phyloP scores from a whole-genome alignment of 305 asterid species.

The Solanum aculeatissimum region DNA sequence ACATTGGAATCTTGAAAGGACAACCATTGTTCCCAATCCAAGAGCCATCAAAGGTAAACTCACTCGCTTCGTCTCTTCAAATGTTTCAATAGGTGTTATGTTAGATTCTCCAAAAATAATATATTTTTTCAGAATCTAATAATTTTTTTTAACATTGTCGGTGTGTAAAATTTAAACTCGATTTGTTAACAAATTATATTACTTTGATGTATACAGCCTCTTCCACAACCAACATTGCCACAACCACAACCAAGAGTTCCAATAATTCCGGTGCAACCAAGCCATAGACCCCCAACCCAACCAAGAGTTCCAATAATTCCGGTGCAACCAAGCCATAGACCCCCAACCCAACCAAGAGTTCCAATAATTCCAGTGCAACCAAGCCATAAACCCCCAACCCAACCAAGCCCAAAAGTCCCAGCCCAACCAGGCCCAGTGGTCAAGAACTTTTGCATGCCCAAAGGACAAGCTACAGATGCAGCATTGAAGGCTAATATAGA shows the following conservation, averaged over 20 bases:
- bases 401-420: neutral
- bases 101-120: too few species aligned
- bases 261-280: too few species aligned
- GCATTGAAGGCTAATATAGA: neutral
- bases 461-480: neutral
- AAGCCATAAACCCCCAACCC: too few species aligned
- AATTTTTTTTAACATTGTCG: neutral
- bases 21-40: conserved; percentile 2
- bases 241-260: neutral
- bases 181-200: neutral
- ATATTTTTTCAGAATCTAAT: too few species aligned
- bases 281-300: too few species aligned
- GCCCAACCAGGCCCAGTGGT: neutral
- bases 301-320: too few species aligned
- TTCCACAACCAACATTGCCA: neutral
- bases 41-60: conserved; percentile 2
- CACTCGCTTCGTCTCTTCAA: too few species aligned
- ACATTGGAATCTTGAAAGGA: conserved; percentile 40
- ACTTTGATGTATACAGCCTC: neutral
- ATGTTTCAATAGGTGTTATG: too few species aligned
- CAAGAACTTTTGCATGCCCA: conserved; percentile 6
- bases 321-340: too few species aligned
- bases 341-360: too few species aligned
- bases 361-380: neutral
- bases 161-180: neutral